Evolutionary conservation across 768 basidiomycete species (phyloP).

Genomic region (Serendipita vermifera): DNA sequence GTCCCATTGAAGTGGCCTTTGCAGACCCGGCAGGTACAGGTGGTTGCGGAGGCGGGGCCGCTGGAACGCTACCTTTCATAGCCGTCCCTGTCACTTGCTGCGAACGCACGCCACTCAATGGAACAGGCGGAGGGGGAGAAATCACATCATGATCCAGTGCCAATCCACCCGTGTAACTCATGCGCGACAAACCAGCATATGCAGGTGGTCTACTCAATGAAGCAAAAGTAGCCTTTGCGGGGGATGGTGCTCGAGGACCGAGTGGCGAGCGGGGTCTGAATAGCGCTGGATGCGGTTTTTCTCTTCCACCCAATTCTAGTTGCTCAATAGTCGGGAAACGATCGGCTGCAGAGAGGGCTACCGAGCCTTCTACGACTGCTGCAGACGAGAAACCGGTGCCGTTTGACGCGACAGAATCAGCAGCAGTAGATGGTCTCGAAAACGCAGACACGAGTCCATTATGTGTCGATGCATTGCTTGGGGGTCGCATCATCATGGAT

Average conservation of each 20-base stretch:
- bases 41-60: too few relatives aligned
- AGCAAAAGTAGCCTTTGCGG: background rate
- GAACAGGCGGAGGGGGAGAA: background rate
- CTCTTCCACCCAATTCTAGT: conserved; percentile 32
- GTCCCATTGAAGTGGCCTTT: background rate
- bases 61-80: conserved; percentile 22
- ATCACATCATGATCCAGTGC: conserved; percentile 6
- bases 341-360: conserved; percentile 41
- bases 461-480: background rate
- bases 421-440: conserved; percentile 2
- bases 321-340: conserved; percentile 84
- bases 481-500: conserved; percentile 39
- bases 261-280: too few relatives aligned
- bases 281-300: background rate
- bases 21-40: conserved; percentile 2
- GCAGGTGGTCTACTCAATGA: background rate
- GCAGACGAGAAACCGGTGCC: background rate
- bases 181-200: conserved; percentile 1
- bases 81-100: conserved; percentile 43
- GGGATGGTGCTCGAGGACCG: background rate
- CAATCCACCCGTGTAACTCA: background rate
- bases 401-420: background rate
- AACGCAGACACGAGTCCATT: conserved; percentile 7
- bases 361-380: conserved; percentile 1
- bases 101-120: conserved; percentile 33